phyloP scores from a whole-genome alignment of 441 rosid species.

The Francoa sonchifolia region DNA sequence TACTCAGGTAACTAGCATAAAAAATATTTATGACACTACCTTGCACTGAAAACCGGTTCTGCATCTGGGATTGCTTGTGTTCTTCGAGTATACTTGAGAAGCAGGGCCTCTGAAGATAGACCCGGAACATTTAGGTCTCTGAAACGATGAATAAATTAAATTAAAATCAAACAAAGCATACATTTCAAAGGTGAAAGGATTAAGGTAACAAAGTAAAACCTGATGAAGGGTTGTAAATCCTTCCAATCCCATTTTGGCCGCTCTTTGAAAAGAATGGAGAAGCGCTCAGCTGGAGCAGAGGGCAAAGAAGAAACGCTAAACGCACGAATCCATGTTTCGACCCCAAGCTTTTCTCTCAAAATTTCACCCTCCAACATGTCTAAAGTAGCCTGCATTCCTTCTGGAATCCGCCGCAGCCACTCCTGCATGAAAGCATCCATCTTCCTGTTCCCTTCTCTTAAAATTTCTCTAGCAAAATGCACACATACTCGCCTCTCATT shows the following conservation, averaged over 20 bases:
- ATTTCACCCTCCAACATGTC: constrained; percentile 85
- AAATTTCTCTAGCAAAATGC: constrained; percentile 55
- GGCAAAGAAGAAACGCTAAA: constrained; percentile 64
- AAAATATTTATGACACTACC: too few relatives aligned
- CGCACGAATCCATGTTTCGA: constrained; percentile 52
- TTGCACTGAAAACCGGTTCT: constrained; percentile 66
- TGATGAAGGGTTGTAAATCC: constrained; percentile 75
- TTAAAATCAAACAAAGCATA: background rate
- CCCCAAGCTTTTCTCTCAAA: constrained; percentile 64
- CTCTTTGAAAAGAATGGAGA: constrained; percentile 49
- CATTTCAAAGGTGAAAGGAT: background rate
- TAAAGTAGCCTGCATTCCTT: constrained; percentile 48
- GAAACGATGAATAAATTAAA: constrained; percentile 5
- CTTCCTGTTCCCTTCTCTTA: constrained; percentile 51
- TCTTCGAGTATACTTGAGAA: constrained; percentile 74
- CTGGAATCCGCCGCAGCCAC: constrained; percentile 56
- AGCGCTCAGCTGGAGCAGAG: constrained; percentile 59
- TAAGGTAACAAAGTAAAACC: constrained; percentile 23
- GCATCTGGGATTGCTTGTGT: constrained; percentile 53
- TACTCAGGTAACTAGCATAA: too few relatives aligned
- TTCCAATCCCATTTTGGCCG: constrained; percentile 79
- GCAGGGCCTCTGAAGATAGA: constrained; percentile 71
- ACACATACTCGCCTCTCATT: constrained; percentile 57
- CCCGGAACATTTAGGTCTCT: constrained; percentile 82
- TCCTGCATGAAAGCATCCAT: constrained; percentile 52